A percentile compares a stretch with the other conserved stretches of the same genome.
Evolutionary conservation across 805 yeast species (phyloP).

Genomic region (Wickerhamiella domercqiae): DNA sequence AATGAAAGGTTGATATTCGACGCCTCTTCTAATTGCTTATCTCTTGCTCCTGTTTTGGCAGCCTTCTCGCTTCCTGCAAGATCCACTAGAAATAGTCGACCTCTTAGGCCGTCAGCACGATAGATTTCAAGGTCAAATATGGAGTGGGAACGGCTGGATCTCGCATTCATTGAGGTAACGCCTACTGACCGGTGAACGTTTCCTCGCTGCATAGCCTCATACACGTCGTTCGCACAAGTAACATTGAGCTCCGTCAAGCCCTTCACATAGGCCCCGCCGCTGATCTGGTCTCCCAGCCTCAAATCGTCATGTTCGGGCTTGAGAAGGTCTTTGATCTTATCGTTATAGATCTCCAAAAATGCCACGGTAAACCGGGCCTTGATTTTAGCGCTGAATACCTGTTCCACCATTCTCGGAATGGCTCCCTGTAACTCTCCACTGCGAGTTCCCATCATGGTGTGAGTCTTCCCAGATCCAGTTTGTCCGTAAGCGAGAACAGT

Average conservation of each 20-base stretch:
- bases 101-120: constrained; percentile 35
- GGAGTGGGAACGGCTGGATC: constrained; percentile 68
- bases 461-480: constrained; percentile 62
- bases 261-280: constrained; percentile 49
- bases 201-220: constrained; percentile 44
- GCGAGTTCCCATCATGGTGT: constrained; percentile 53
- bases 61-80: constrained; percentile 79
- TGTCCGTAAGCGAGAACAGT: constrained; percentile 70
- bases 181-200: constrained; percentile 39
- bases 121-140: constrained; percentile 53
- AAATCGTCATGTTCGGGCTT: constrained; percentile 23
- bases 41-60: constrained; percentile 61
- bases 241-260: constrained; percentile 54
- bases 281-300: constrained; percentile 35
- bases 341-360: constrained; percentile 71
- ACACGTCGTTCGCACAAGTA: constrained; percentile 41
- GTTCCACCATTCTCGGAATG: constrained; percentile 56
- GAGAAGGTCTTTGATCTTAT: constrained; percentile 56
- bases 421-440: constrained; percentile 38
- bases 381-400: constrained; percentile 40
- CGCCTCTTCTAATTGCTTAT: constrained; percentile 65
- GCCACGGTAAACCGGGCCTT: constrained; percentile 38
- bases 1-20: constrained; percentile 69
- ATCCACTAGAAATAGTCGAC: constrained; percentile 62
- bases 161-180: constrained; percentile 53